Conservation (phyloP, 2,329 filamentous ascomycete genomes). For the Thelonectria blattea region DNA sequence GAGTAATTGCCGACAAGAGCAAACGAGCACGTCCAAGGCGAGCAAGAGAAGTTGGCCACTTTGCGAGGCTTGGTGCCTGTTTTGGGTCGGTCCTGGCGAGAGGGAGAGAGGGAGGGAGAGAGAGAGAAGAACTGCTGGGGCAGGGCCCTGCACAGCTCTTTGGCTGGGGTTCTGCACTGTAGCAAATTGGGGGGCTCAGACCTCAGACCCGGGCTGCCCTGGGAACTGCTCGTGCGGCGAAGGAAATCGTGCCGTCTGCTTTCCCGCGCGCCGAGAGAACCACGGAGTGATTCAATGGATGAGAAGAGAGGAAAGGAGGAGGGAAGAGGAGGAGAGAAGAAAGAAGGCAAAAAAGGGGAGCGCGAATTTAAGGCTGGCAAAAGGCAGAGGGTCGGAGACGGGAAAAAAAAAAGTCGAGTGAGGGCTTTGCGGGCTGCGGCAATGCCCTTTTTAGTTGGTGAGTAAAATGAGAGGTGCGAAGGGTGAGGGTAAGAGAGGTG, state of each 20-base stretch:
- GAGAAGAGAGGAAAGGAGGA: constrained; percentile 9
- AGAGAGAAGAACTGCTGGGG: constrained; percentile 15
- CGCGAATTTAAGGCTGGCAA: constrained; percentile 37
- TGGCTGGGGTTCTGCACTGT: constrained; percentile 1
- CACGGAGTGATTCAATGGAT: constrained; percentile 20
- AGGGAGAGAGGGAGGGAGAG: background rate
- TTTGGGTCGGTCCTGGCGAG: background rate
- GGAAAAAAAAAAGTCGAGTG: constrained; percentile 32
- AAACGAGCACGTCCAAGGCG: background rate
- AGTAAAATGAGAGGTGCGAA: constrained; percentile 21
- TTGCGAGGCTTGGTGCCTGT: background rate
- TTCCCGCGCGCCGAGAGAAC: constrained; percentile 27
- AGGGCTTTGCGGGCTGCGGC: constrained; percentile 40
- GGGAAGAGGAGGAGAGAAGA: constrained; percentile 3
- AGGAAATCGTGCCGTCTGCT: constrained; percentile 24
- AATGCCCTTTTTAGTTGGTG: constrained; percentile 21
- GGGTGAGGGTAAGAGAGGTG: constrained; percentile 8
- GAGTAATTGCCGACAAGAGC: background rate
- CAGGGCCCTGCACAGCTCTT: background rate
- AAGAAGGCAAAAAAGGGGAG: constrained; percentile 25
- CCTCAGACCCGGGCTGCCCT: constrained; percentile 25
- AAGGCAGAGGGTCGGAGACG: constrained; percentile 22
- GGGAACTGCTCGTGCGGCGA: constrained; percentile 25
- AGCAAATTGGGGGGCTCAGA: background rate
- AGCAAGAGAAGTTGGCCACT: background rate